These are phyloP conservation scores for Recurvomyces mirabilis DNA, from an alignment of 495 filamentous ascomycete species.

Conservation along the genomic window DNA sequence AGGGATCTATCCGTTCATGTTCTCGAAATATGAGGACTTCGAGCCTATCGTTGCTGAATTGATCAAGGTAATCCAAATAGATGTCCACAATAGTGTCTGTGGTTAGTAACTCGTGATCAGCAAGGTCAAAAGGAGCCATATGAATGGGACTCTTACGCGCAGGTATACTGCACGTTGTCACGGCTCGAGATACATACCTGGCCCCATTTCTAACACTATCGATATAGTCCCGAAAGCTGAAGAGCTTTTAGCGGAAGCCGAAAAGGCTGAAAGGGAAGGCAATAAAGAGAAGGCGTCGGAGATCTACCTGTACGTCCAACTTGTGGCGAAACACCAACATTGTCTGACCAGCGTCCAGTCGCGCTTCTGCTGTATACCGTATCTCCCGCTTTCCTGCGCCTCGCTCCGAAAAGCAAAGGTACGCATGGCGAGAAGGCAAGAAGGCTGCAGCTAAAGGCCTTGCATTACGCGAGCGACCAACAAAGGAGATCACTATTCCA, in stretches of 20 bases:
- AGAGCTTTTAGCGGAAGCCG: slow-evolving; percentile 40
- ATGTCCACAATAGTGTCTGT: too few species aligned
- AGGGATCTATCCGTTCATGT: slow-evolving; percentile 70
- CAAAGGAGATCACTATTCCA: slow-evolving; percentile 51
- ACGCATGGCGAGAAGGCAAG: slow-evolving; percentile 60
- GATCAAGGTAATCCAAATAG: slow-evolving; percentile 38
- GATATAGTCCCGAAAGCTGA: slow-evolving; percentile 40
- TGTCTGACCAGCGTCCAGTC: slow-evolving; percentile 24
- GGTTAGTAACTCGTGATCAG: too few species aligned
- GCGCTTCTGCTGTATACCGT: slow-evolving; percentile 59
- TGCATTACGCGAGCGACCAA: slow-evolving; percentile 39
- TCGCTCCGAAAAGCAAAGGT: slow-evolving; percentile 45
- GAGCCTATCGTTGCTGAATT: slow-evolving; percentile 56
- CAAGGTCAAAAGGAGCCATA: slow-evolving; percentile 52
- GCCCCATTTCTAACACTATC: not conserved
- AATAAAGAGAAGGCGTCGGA: slow-evolving; percentile 42
- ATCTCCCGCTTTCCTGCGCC: slow-evolving; percentile 59
- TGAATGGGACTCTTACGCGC: slow-evolving; percentile 50
- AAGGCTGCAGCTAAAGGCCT: slow-evolving; percentile 50
- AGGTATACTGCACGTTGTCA: slow-evolving; percentile 35
- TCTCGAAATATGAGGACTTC: slow-evolving; percentile 59
- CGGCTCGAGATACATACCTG: not conserved
- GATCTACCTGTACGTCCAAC: slow-evolving; percentile 42
- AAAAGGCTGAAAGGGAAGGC: slow-evolving; percentile 34
- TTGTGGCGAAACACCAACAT: not conserved